These are phyloP conservation scores for Candida palmyrensis DNA, from an alignment of 805 yeast genomes.

Conservation along the genomic window DNA sequence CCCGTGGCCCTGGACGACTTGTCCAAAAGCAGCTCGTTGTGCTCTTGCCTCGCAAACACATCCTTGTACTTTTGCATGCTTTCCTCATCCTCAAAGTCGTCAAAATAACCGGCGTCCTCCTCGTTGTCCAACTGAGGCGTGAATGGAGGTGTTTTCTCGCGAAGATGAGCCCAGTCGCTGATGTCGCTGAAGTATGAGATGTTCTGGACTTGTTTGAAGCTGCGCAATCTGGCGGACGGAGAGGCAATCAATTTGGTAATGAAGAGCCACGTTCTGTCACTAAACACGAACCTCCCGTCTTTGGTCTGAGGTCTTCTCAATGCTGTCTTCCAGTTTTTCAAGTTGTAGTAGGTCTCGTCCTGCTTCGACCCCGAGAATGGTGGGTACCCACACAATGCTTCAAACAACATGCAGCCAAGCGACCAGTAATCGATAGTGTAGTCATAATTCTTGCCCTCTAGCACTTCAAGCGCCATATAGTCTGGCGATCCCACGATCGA, in stretches of 20 bases:
- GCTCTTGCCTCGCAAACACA: slow-evolving; percentile 87
- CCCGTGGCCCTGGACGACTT: slow-evolving; percentile 39
- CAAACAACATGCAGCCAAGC: slow-evolving; percentile 94
- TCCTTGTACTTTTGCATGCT: slow-evolving; percentile 98
- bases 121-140: slow-evolving; percentile 96
- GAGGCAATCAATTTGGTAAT: slow-evolving; percentile 76
- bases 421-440: slow-evolving; percentile 99
- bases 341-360: slow-evolving; percentile 90
- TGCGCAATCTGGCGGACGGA: slow-evolving; percentile 67
- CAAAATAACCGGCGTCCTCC: slow-evolving; percentile 98
- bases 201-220: slow-evolving; percentile 73
- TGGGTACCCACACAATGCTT: slow-evolving; percentile 93
- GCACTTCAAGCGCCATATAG: slow-evolving; percentile 96
- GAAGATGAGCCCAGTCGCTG: slow-evolving; percentile 60
- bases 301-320: slow-evolving; percentile 87
- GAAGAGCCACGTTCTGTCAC: slow-evolving; percentile 94
- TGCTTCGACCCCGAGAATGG: slow-evolving; percentile 93
- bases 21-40: slow-evolving; percentile 76
- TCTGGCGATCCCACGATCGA: slow-evolving; percentile 98
- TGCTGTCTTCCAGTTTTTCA: slow-evolving; percentile 88
- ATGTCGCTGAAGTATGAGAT: slow-evolving; percentile 83
- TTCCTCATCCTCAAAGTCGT: slow-evolving; percentile 92
- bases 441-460: slow-evolving; percentile 90
- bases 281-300: slow-evolving; percentile 86
- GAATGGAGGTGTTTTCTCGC: slow-evolving; percentile 83